These are phyloP conservation scores for Arthrobotrys sphaeroides DNA, from an alignment of 2,329 filamentous ascomycete genomes.

Conservation along the genomic window DNA sequence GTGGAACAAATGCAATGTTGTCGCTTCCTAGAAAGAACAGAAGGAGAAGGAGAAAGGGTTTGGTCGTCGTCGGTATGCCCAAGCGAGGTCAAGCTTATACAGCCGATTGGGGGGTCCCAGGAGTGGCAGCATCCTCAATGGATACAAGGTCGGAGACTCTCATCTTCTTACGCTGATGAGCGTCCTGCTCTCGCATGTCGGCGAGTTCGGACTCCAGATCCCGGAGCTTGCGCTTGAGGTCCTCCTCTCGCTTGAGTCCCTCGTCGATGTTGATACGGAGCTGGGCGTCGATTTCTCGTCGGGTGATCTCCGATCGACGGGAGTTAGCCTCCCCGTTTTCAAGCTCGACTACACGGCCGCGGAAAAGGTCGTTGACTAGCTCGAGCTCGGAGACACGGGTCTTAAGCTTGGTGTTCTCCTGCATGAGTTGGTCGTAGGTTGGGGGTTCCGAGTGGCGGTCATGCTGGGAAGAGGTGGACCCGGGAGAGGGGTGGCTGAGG, in stretches of 20 bases:
- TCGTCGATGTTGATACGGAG: constrained; percentile 76
- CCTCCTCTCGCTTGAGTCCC: constrained; percentile 79
- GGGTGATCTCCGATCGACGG: constrained; percentile 68
- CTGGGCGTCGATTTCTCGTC: constrained; percentile 67
- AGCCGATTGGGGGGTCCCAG: constrained; percentile 50
- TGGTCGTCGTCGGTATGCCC: constrained; percentile 20
- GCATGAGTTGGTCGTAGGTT: constrained; percentile 75
- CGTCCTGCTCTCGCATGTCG: constrained; percentile 58
- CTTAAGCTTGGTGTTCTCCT: constrained; percentile 85
- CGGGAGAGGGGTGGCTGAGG: constrained; percentile 69
- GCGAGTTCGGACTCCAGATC: constrained; percentile 72
- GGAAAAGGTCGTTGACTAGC: constrained; percentile 87
- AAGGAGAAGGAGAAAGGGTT: constrained; percentile 3
- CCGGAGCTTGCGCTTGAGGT: constrained; percentile 81
- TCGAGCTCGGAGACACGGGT: constrained; percentile 95
- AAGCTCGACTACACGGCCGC: constrained; percentile 76
- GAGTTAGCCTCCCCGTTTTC: constrained; percentile 79
- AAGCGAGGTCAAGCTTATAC: constrained; percentile 44
- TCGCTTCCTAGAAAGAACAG: constrained; percentile 48
- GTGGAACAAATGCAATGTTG: constrained; percentile 36
- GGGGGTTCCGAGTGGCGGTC: constrained; percentile 66
- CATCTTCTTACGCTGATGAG: constrained; percentile 57
- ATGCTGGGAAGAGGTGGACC: constrained; percentile 67
- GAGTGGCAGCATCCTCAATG: constrained; percentile 51
- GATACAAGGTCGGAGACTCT: constrained; percentile 57